Conservation (phyloP, 2,329 filamentous ascomycete species). For the Hypoxylon rubiginosum region DNA sequence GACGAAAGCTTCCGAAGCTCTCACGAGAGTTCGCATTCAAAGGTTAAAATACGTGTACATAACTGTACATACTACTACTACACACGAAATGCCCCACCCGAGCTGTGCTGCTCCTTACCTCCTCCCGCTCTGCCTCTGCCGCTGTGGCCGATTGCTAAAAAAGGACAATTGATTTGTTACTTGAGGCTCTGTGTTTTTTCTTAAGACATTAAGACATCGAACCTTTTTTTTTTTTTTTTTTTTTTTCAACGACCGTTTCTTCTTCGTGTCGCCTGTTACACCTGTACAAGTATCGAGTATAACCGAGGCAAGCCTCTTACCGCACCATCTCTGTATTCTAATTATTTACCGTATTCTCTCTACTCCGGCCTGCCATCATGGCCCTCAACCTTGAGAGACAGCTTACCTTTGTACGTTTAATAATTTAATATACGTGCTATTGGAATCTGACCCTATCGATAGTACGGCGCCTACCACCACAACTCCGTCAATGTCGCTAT, state of each 20-base stretch:
- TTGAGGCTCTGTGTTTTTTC: neutral
- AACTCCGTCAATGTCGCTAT: constrained; percentile 82
- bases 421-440: neutral
- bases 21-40: neutral
- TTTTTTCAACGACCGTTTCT: constrained; percentile 7
- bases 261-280: constrained; percentile 1
- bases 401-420: constrained; percentile 78
- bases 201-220: neutral
- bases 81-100: neutral
- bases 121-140: neutral
- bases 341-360: constrained; percentile 15
- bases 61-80: neutral
- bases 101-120: neutral
- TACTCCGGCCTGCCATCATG: constrained; percentile 57
- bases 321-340: constrained; percentile 4
- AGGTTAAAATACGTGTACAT: neutral
- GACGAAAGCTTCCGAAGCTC: neutral
- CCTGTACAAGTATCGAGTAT: neutral
- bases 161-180: constrained; percentile 9
- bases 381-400: constrained; percentile 85
- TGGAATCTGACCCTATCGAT: constrained; percentile 23
- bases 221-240: constrained; percentile 10
- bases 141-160: constrained; percentile 28
- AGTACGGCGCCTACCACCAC: constrained; percentile 90
- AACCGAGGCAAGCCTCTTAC: constrained; percentile 3